phyloP scores from a whole-genome alignment of 306 rosid genomes.

The Astragalus glycyphyllos region DNA sequence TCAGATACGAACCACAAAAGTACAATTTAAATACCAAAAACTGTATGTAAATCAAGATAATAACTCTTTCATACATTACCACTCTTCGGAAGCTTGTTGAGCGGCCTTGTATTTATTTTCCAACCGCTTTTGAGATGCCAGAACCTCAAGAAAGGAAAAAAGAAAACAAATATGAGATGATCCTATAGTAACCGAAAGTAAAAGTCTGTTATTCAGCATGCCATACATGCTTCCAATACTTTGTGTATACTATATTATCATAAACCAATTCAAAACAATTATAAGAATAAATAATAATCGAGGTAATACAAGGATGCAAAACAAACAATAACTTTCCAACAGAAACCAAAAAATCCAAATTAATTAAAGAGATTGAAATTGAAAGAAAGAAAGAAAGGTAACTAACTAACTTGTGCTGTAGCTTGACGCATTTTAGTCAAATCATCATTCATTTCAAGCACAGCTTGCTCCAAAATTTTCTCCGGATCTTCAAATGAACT shows the following conservation, averaged over 20 bases:
- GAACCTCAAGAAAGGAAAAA: slow-evolving; percentile 59
- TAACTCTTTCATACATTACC: slow-evolving; percentile 59
- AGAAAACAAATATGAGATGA: not conserved
- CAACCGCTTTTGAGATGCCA: slow-evolving; percentile 94
- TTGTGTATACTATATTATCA: not conserved
- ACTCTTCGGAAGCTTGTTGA: slow-evolving; percentile 91
- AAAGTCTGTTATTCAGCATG: slow-evolving; percentile 19
- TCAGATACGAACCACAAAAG: slow-evolving; percentile 30
- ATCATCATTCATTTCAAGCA: slow-evolving; percentile 95
- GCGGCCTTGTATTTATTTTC: slow-evolving; percentile 92
- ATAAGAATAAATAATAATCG: not conserved
- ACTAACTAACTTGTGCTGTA: slow-evolving; percentile 88
- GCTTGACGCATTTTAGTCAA: slow-evolving; percentile 98
- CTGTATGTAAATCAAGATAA: slow-evolving; percentile 29
- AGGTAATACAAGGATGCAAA: slow-evolving; percentile 4
- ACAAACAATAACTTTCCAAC: not conserved
- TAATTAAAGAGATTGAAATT: not conserved
- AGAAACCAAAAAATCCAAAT: not conserved
- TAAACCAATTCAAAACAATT: not conserved
- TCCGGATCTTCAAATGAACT: slow-evolving; percentile 96
- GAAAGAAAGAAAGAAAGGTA: not conserved
- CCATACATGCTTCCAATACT: not conserved
- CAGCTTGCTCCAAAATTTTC: slow-evolving; percentile 94
- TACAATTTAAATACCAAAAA: slow-evolving; percentile 26
- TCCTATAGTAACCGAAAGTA: slow-evolving; percentile 20